Evolutionary conservation across 495 filamentous ascomycete genomes (phyloP).

Genomic region (Umbilicaria muhlenbergii): DNA sequence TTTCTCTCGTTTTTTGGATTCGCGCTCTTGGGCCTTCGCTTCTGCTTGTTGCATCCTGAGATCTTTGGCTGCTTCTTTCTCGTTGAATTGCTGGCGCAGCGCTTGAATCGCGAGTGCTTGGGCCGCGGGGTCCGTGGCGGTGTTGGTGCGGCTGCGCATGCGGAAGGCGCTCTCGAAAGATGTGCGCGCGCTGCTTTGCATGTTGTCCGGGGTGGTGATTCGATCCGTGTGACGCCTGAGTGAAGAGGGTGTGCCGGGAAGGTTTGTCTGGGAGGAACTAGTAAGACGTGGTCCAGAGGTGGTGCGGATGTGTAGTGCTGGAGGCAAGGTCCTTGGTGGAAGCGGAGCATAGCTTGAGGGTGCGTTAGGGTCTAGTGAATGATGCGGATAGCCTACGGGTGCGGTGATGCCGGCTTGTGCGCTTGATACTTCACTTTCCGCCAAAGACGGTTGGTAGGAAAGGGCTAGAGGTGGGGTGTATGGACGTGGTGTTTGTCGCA

Average conservation of each 20-base stretch:
- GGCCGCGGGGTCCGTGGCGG: conserved; percentile 31
- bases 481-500: conserved; percentile 40
- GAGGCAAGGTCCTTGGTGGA: conserved; percentile 14
- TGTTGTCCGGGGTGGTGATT: conserved; percentile 25
- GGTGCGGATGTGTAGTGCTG: conserved; percentile 28
- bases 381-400: conserved; percentile 7
- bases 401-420: conserved; percentile 19
- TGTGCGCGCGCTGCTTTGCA: conserved; percentile 33
- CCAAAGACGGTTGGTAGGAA: conserved; percentile 33
- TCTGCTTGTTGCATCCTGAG: conserved; percentile 32
- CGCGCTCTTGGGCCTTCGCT: conserved; percentile 25
- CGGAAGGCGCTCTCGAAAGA: conserved; percentile 43
- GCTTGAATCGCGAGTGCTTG: conserved; percentile 38
- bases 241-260: conserved; percentile 33
- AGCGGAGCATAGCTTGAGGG: conserved; percentile 22
- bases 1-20: conserved; percentile 28
- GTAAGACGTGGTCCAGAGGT: conserved; percentile 30
- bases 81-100: conserved; percentile 38
- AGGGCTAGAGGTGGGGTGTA: conserved; percentile 39
- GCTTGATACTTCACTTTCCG: conserved; percentile 28
- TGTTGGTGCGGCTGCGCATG: conserved; percentile 26
- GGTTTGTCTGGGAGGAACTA: conserved; percentile 35
- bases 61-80: conserved; percentile 43
- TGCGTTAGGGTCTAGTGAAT: conserved; percentile 15
- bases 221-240: conserved; percentile 30